These are phyloP conservation scores for Agaricus bisporus DNA, from an alignment of 768 basidiomycete species.

Conservation along the genomic window DNA sequence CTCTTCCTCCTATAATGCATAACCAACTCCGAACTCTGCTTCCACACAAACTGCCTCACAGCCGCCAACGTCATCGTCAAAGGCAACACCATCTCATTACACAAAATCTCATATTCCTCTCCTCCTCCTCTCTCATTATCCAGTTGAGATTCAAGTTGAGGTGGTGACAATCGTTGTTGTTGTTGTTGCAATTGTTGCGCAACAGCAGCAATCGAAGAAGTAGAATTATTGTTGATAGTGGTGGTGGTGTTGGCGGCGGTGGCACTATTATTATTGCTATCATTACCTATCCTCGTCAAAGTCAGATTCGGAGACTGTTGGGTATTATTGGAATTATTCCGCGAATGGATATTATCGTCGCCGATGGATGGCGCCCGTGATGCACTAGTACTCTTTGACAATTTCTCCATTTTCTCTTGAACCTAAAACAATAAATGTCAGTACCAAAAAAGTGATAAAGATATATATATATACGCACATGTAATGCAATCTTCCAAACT, in stretches of 20 bases:
- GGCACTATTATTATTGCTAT: background rate
- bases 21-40: constrained; percentile 61
- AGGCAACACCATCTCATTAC: constrained; percentile 79
- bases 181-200: too few species aligned
- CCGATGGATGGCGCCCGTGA: constrained; percentile 27
- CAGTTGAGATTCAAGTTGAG: too few species aligned
- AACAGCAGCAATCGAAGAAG: background rate
- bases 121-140: constrained; percentile 29
- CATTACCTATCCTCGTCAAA: background rate
- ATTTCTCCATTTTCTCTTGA: constrained; percentile 73
- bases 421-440: constrained; percentile 38
- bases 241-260: background rate
- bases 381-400: constrained; percentile 21
- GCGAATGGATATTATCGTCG: background rate
- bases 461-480: constrained; percentile 44
- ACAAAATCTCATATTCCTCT: constrained; percentile 80
- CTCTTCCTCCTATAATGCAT: constrained; percentile 66
- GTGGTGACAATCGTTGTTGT: too few species aligned
- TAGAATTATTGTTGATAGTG: background rate
- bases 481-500: constrained; percentile 75
- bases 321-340: too few species aligned
- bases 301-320: too few species aligned
- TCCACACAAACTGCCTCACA: constrained; percentile 88
- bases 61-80: constrained; percentile 87
- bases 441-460: background rate